Percentiles rank a stretch among this genome's conserved stretches.
Evolutionary conservation across 1,284 basidiomycete species (phyloP).

Genomic region (Abortiporus biennis): DNA sequence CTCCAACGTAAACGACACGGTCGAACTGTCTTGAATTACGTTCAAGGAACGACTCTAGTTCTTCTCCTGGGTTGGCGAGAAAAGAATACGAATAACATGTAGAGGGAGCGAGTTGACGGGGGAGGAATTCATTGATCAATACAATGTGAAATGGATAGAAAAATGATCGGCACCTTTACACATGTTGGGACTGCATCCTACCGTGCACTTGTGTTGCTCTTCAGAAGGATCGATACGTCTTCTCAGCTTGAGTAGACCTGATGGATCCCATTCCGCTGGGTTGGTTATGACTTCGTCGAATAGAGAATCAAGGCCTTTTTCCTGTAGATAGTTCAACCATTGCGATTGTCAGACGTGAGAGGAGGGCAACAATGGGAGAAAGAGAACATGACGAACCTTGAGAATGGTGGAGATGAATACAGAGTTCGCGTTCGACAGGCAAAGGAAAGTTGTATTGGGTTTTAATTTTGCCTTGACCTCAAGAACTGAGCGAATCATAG

Average conservation of each 20-base stretch:
- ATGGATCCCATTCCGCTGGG: conserved; percentile 77
- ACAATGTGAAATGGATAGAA: background rate
- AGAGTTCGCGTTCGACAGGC: conserved; percentile 91
- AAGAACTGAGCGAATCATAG: conserved; percentile 87
- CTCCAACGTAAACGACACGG: conserved; percentile 87
- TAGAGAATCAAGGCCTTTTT: conserved; percentile 65
- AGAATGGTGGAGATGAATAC: conserved; percentile 91
- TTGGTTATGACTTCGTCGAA: conserved; percentile 93
- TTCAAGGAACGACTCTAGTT: conserved; percentile 77
- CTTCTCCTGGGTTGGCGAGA: conserved; percentile 58
- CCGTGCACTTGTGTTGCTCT: conserved; percentile 78
- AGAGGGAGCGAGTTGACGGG: background rate
- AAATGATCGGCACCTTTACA: conserved; percentile 72
- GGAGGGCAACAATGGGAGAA: conserved; percentile 1
- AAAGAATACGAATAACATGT: conserved; percentile 5
- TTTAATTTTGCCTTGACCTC: conserved; percentile 58
- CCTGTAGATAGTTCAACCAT: conserved; percentile 32
- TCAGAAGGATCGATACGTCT: conserved; percentile 72
- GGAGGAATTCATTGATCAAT: background rate
- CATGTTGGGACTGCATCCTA: conserved; percentile 96
- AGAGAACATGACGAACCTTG: conserved; percentile 40
- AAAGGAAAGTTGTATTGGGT: conserved; percentile 79
- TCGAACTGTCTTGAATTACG: conserved; percentile 71
- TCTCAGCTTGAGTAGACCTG: conserved; percentile 72
- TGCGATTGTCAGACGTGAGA: background rate